These are phyloP conservation scores for Mollisiaceae sp. DNA, from an alignment of 2,329 filamentous ascomycete species.

Conservation along the genomic window DNA sequence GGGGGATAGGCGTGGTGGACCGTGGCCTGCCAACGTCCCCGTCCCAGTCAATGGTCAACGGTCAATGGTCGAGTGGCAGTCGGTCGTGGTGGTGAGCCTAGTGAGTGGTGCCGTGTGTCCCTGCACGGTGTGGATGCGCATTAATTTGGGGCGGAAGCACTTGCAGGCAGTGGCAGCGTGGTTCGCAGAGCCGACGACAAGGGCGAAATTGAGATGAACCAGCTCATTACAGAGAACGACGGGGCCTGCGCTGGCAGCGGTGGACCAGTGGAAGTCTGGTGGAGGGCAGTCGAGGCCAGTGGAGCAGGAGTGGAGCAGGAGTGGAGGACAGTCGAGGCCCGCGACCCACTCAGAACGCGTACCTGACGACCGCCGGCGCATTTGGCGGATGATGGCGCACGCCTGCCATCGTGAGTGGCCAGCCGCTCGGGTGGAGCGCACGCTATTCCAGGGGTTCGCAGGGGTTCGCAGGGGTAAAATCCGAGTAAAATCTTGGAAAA, in stretches of 20 bases:
- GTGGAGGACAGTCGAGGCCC: neutral
- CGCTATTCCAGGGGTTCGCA: constrained; percentile 23
- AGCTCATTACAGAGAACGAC: constrained; percentile 21
- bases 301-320: no score
- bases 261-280: neutral
- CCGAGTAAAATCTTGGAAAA: constrained; percentile 1
- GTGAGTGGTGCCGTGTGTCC: constrained; percentile 12
- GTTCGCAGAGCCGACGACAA: constrained; percentile 25
- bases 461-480: neutral
- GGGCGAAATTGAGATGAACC: constrained; percentile 39
- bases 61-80: no score
- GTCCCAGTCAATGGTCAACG: no score
- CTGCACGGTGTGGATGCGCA: constrained; percentile 2
- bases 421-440: constrained; percentile 6
- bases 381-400: constrained; percentile 1
- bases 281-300: no score
- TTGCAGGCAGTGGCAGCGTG: constrained; percentile 18
- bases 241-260: constrained; percentile 2
- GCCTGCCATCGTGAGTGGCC: constrained; percentile 24
- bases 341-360: constrained; percentile 35
- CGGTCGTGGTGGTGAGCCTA: neutral
- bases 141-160: constrained; percentile 31
- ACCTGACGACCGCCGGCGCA: constrained; percentile 27
- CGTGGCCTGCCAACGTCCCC: no score
- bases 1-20: no score